These are phyloP conservation scores for Vinca major DNA, from an alignment of 305 asterid species.

Conservation along the genomic window DNA sequence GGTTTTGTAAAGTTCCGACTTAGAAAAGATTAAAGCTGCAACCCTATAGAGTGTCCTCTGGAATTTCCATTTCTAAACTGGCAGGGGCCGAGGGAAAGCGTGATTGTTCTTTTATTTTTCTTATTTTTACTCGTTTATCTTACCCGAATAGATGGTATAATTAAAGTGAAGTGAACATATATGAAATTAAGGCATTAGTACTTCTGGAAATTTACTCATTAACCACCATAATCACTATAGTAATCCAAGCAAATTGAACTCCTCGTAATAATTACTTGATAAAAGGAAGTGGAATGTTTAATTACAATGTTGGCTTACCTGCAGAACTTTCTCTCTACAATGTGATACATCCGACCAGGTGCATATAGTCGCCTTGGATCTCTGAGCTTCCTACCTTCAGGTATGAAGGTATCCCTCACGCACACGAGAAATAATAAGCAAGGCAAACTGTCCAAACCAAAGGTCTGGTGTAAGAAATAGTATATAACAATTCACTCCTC, in stretches of 20 bases:
- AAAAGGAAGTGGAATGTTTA: not conserved
- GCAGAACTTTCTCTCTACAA: constrained; percentile 86
- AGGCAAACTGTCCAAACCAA: constrained; percentile 90
- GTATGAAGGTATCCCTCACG: constrained; percentile 91
- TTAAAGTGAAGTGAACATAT: too few relatives aligned
- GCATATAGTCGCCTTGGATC: constrained; percentile 84
- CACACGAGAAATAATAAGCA: constrained; percentile 78
- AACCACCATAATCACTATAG: not conserved
- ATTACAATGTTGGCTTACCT: constrained; percentile 35
- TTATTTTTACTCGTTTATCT: too few relatives aligned
- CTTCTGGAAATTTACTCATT: not conserved
- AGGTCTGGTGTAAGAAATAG: constrained; percentile 34
- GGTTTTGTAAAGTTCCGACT: too few relatives aligned
- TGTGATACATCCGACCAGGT: constrained; percentile 93
- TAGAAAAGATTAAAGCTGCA: not conserved
- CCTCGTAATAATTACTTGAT: not conserved
- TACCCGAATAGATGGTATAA: too few relatives aligned
- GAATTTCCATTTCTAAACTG: not conserved
- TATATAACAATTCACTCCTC: constrained; percentile 27
- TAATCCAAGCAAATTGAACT: not conserved
- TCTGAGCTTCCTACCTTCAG: constrained; percentile 81
- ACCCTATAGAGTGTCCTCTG: not conserved
- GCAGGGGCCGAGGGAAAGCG: not conserved
- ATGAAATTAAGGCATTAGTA: too few relatives aligned
- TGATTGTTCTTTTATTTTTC: too few relatives aligned